Evolutionary conservation across 1,284 basidiomycete species (phyloP), one percentile per base, ranked within the genome.

Genomic region (Papiliotrema terrestris): DNA sequence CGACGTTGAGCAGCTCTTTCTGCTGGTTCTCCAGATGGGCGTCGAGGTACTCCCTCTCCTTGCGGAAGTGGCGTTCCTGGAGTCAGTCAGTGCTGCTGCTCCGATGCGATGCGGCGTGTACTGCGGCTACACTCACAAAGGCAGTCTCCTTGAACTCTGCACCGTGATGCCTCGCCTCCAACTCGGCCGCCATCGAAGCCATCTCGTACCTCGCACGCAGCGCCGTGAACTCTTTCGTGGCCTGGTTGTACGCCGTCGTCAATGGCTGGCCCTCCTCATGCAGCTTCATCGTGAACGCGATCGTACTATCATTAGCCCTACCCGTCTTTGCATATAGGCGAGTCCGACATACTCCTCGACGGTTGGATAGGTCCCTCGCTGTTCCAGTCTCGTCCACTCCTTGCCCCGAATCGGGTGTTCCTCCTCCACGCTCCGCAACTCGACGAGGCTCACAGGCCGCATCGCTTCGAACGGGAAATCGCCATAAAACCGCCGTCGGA

Each of bases 401-500:
- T 69, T 66, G 0, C 87, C 91, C 29, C 72, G 74, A 6, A 89
- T 71, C 62, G 86, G 83, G 49, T 82, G 78, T 15, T 77, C 74
- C 36, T 77, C 82, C 43, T 80, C 80, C 37, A 79, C 67, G 23
- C 68, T 70, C 55, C 66, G 66, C 35, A 72, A 69, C 78, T 98
- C 95, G 1, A 89, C 84, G 49, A 98, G 76, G 13, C 83, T 86
- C 15, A 82, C 80, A 2, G 91, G 86, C 41, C 93, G 82, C 74
- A 94, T 88, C 1, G 91, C 87, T 78, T 98, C 94, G 73, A 97
- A 98, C 2, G 95, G 93, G 72, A 97, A 94, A 78, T 98, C 95
- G 51, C 82, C 81, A 80, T 94, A 98, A 82, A 98, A 98, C 74
- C 91, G 90, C 52, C 85, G 81, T 45, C 95, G 85, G 51, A 98